Conservation (phyloP, 352 stramenopile species). For the Blastocystis sp. region DNA sequence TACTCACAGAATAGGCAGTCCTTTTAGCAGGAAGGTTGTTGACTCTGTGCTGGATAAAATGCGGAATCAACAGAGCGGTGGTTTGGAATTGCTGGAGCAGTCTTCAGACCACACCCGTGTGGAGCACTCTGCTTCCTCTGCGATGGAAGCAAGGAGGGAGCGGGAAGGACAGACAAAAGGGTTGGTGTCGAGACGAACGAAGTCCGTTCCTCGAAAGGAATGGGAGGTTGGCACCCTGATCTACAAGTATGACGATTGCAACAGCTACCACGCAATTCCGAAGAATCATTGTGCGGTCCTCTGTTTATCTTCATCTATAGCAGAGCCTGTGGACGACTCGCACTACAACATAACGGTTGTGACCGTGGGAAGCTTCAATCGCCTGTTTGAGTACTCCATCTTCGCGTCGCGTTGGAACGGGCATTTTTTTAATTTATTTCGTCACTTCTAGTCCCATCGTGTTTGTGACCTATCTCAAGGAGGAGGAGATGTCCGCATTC, state of each 20-base stretch:
- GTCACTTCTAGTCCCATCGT: slow-evolving; percentile 48
- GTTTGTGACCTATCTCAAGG: slow-evolving; percentile 51
- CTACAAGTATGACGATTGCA: neutral
- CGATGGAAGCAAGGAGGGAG: no score
- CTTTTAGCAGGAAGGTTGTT: no score
- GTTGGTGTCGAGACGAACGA: no score
- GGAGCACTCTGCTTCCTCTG: no score
- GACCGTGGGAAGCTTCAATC: slow-evolving; percentile 16
- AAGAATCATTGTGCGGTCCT: neutral
- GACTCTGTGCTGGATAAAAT: no score
- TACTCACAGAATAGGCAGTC: no score
- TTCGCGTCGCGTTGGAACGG: slow-evolving; percentile 30
- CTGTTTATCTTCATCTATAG: neutral
- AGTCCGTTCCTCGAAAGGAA: neutral
- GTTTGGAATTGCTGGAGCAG: no score
- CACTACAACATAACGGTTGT: slow-evolving; percentile 25
- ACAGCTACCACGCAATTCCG: neutral
- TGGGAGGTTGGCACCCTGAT: neutral
- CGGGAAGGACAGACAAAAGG: no score
- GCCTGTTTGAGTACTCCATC: slow-evolving; percentile 8
- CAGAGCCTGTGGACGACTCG: neutral
- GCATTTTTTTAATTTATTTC: neutral
- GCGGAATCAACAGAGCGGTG: no score
- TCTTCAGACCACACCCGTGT: no score
- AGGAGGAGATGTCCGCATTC: neutral